These are phyloP conservation scores for Gnaphalium uliginosum DNA, from an alignment of 129 eudicot species.

Conservation along the genomic window DNA sequence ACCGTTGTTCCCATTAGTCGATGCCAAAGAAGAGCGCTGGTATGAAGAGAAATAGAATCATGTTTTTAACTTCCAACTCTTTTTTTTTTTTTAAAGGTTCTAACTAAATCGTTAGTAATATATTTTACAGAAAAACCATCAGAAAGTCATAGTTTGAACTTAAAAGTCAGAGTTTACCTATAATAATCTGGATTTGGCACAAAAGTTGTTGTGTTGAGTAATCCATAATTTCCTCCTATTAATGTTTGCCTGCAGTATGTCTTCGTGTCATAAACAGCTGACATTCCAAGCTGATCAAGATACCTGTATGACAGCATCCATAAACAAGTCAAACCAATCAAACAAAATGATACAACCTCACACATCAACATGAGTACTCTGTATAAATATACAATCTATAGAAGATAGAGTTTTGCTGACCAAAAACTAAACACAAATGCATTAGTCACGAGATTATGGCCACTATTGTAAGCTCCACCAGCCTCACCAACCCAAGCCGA, in stretches of 20 bases:
- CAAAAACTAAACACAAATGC: conserved; percentile 78
- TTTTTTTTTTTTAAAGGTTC: no score
- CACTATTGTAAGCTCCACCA: conserved; percentile 87
- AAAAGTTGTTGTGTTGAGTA: conserved; percentile 71
- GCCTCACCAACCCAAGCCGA: conserved; percentile 90
- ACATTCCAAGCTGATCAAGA: conserved; percentile 81
- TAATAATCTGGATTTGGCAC: conserved; percentile 86
- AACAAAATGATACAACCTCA: neutral
- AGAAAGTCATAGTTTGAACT: conserved; percentile 14
- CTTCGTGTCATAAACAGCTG: conserved; percentile 61
- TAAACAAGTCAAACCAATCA: neutral
- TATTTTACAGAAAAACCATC: neutral
- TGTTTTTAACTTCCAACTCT: neutral
- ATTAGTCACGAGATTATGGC: conserved; percentile 65
- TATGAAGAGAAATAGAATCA: conserved; percentile 13
- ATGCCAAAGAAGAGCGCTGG: conserved; percentile 95
- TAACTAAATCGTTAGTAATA: neutral
- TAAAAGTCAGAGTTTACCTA: conserved; percentile 43
- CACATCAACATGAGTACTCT: neutral
- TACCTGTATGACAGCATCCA: conserved; percentile 45
- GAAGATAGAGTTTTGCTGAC: conserved; percentile 32
- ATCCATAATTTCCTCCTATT: conserved; percentile 92
- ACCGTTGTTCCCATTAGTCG: conserved; percentile 71
- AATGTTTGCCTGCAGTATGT: conserved; percentile 81
- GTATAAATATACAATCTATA: neutral